These are phyloP conservation scores for Komagataella mondaviorum DNA, from an alignment of 805 yeast genomes.

Conservation along the genomic window DNA sequence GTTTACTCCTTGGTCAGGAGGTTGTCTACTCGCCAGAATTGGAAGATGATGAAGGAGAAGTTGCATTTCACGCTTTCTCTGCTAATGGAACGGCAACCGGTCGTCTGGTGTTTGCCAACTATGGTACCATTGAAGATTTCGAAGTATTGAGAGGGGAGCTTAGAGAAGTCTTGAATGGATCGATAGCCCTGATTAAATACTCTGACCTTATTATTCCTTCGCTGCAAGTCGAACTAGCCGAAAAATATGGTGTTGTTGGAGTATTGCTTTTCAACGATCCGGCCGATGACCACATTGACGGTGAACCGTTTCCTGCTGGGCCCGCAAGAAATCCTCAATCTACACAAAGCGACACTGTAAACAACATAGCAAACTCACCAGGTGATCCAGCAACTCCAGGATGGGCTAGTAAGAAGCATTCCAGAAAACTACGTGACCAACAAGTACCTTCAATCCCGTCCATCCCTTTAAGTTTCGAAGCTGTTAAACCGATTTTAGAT, in stretches of 20 bases:
- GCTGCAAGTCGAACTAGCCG: slow-evolving; percentile 55
- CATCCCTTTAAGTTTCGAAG: slow-evolving; percentile 42
- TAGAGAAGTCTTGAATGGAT: slow-evolving; percentile 21
- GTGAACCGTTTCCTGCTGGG: slow-evolving; percentile 47
- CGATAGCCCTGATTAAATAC: slow-evolving; percentile 45
- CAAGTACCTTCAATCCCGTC: slow-evolving; percentile 49
- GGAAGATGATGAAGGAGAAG: slow-evolving; percentile 28
- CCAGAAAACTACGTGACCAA: slow-evolving; percentile 24
- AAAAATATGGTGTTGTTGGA: slow-evolving; percentile 48
- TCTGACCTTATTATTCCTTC: slow-evolving; percentile 46
- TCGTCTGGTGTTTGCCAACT: slow-evolving; percentile 42
- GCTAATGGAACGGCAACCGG: slow-evolving; percentile 56
- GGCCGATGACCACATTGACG: slow-evolving; percentile 15
- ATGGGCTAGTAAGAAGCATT: slow-evolving; percentile 30
- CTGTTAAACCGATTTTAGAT: slow-evolving; percentile 40
- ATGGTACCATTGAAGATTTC: slow-evolving; percentile 43
- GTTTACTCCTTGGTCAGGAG: slow-evolving; percentile 20
- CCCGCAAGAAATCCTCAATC: slow-evolving; percentile 58
- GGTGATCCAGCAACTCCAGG: slow-evolving; percentile 65
- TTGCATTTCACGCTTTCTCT: slow-evolving; percentile 58
- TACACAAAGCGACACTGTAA: slow-evolving; percentile 36
- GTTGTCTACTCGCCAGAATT: slow-evolving; percentile 31
- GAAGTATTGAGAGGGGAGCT: slow-evolving; percentile 19
- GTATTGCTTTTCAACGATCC: slow-evolving; percentile 36
- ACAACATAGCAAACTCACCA: slow-evolving; percentile 37